phyloP scores from a whole-genome alignment of 495 filamentous ascomycete genomes.

The Trichoderma erinaceum region DNA sequence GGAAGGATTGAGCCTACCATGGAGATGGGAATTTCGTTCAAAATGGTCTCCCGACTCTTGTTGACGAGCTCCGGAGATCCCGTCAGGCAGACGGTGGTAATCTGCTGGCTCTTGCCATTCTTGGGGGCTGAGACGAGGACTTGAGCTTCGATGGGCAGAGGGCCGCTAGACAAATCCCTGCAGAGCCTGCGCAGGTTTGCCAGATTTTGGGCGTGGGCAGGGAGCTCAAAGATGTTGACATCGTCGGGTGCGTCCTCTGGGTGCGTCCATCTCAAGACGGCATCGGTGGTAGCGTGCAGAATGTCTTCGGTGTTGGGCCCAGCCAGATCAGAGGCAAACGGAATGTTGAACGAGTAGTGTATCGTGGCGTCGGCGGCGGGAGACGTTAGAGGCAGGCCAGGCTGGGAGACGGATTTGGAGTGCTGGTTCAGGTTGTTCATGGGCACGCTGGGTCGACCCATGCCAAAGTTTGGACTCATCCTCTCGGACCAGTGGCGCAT shows the following conservation, averaged over 20 bases:
- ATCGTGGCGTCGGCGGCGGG: conserved; percentile 63
- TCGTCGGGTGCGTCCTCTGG: conserved; percentile 79
- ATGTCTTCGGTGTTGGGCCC: conserved; percentile 90
- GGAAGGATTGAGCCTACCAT: conserved; percentile 54
- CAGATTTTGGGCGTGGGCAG: conserved; percentile 81
- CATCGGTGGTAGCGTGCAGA: conserved; percentile 75
- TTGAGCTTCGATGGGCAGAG: conserved; percentile 68
- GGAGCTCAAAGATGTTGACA: conserved; percentile 74
- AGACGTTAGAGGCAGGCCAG: conserved; percentile 57
- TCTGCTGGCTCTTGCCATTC: conserved; percentile 61
- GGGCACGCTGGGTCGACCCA: conserved; percentile 67
- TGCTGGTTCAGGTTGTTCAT: conserved; percentile 60
- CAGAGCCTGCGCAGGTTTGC: conserved; percentile 70
- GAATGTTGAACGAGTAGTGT: conserved; percentile 82
- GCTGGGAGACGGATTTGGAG: conserved; percentile 59
- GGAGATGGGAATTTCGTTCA: conserved; percentile 81
- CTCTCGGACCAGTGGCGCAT: conserved; percentile 93
- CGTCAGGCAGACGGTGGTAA: conserved; percentile 85
- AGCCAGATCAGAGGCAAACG: conserved; percentile 82
- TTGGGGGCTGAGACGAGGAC: conserved; percentile 81
- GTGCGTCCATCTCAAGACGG: conserved; percentile 84
- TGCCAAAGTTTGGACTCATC: conserved; percentile 77
- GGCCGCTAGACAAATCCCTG: conserved; percentile 61
- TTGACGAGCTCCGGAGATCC: conserved; percentile 77
- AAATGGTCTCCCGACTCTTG: conserved; percentile 73